phyloP scores from a whole-genome alignment of 345 rosid species.

The Citrus unshiu region DNA sequence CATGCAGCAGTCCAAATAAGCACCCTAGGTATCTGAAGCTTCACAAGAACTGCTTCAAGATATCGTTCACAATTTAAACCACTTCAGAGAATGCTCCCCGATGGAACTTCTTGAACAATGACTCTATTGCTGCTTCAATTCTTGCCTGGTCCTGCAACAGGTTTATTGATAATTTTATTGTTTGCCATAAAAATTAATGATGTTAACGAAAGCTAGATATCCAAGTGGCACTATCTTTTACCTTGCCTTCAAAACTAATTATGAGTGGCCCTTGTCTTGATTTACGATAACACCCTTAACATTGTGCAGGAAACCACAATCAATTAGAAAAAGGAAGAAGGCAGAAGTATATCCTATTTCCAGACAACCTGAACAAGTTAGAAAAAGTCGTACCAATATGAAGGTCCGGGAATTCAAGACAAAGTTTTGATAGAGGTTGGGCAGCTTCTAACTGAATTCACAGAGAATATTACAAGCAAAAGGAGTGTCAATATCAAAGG shows the following conservation, averaged over 20 bases:
- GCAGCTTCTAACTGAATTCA: slow-evolving; percentile 77
- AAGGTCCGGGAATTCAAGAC: slow-evolving; percentile 85
- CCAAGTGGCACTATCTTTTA: slow-evolving; percentile 21
- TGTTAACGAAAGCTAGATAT: background rate
- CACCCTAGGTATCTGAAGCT: slow-evolving; percentile 13
- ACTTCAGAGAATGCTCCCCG: slow-evolving; percentile 40
- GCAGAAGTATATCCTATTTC: background rate
- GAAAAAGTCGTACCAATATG: slow-evolving; percentile 49
- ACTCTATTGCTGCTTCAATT: slow-evolving; percentile 49
- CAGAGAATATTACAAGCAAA: background rate
- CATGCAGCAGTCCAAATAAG: background rate
- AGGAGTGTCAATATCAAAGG: background rate
- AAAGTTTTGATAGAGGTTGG: slow-evolving; percentile 73
- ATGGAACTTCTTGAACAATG: slow-evolving; percentile 53
- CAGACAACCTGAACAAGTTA: background rate
- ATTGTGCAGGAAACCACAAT: slow-evolving; percentile 18
- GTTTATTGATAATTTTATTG: background rate
- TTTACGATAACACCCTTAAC: slow-evolving; percentile 67
- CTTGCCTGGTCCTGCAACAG: slow-evolving; percentile 52
- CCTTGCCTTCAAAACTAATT: slow-evolving; percentile 77
- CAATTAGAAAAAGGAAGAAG: slow-evolving; percentile 10
- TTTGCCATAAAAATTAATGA: background rate
- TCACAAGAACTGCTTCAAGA: background rate
- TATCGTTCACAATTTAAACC: slow-evolving; percentile 8
- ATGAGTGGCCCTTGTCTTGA: slow-evolving; percentile 68